Percentiles rank a stretch among this genome's conserved stretches.
These are phyloP conservation scores for Hevea brasiliensis DNA, from an alignment of 345 rosid genomes.

Conservation along the genomic window DNA sequence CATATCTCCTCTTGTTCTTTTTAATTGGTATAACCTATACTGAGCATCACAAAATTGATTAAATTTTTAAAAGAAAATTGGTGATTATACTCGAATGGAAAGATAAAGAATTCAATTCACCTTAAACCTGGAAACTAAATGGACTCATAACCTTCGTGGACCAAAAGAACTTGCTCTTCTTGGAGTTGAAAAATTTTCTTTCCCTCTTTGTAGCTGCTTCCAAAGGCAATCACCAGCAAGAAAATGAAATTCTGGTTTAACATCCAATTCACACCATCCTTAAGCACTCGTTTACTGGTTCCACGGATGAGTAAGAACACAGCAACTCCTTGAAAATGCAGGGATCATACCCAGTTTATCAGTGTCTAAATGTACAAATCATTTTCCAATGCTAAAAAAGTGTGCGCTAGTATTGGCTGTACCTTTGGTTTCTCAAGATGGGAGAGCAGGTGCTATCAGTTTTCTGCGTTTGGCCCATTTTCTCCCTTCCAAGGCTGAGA, in stretches of 20 bases:
- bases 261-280: conserved; percentile 25
- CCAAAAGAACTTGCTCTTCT: conserved; percentile 22
- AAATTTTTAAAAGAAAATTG: neutral
- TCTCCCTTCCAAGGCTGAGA: conserved; percentile 25
- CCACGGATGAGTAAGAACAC: conserved; percentile 15
- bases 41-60: neutral
- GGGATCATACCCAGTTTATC: conserved; percentile 17
- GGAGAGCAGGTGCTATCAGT: conserved; percentile 21
- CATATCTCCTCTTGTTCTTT: conserved; percentile 25
- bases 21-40: conserved; percentile 24
- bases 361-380: too few species aligned
- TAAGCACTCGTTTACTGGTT: neutral
- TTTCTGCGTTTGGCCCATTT: conserved; percentile 34
- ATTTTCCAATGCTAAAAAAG: too few species aligned
- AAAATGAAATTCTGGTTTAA: conserved; percentile 11
- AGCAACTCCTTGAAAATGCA: conserved; percentile 20
- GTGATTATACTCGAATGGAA: neutral
- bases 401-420: neutral
- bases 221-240: conserved; percentile 26
- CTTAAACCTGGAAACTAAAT: conserved; percentile 27
- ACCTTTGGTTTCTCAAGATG: conserved; percentile 29
- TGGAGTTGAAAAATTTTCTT: conserved; percentile 27
- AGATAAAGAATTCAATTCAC: neutral
- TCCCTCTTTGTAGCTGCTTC: conserved; percentile 38
- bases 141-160: conserved; percentile 4